phyloP scores from a whole-genome alignment of 805 yeast genomes.

The Suhomyces xylopsoci region DNA sequence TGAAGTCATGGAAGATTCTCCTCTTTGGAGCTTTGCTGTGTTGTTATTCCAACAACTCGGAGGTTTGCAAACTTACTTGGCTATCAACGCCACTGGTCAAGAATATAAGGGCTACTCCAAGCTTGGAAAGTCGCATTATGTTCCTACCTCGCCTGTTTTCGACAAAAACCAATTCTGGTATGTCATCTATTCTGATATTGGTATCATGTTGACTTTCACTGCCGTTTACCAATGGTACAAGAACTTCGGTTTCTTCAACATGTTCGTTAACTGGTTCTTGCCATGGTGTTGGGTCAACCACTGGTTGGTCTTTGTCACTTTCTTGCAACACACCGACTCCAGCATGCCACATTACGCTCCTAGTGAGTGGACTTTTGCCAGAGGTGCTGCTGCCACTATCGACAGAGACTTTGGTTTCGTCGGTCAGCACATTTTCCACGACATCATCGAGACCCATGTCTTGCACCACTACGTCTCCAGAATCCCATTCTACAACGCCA shows the following conservation, averaged over 20 bases:
- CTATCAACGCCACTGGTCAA: slow-evolving; percentile 77
- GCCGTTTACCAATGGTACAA: slow-evolving; percentile 60
- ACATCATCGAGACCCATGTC: slow-evolving; percentile 87
- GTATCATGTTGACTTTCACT: slow-evolving; percentile 52
- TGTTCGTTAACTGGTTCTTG: slow-evolving; percentile 65
- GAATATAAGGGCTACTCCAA: slow-evolving; percentile 43
- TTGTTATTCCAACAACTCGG: slow-evolving; percentile 68
- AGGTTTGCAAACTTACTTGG: slow-evolving; percentile 71
- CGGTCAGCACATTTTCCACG: slow-evolving; percentile 79
- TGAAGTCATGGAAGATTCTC: slow-evolving; percentile 72
- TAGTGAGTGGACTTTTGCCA: slow-evolving; percentile 76
- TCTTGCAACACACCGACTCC: slow-evolving; percentile 79
- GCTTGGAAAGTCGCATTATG: slow-evolving; percentile 62
- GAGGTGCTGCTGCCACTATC: slow-evolving; percentile 88
- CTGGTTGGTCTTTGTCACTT: slow-evolving; percentile 87
- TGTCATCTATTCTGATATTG: slow-evolving; percentile 70
- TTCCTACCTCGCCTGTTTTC: slow-evolving; percentile 70
- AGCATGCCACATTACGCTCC: slow-evolving; percentile 76
- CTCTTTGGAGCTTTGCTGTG: slow-evolving; percentile 55
- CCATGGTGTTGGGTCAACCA: slow-evolving; percentile 83
- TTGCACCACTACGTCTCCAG: slow-evolving; percentile 80
- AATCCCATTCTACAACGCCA: slow-evolving; percentile 85
- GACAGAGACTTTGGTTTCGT: slow-evolving; percentile 81
- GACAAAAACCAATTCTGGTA: slow-evolving; percentile 71
- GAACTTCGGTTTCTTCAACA: slow-evolving; percentile 59